Evolutionary conservation across 352 stramenopile genomes (phyloP), one percentile per base, ranked within the genome.

Genomic region (Pythium coloratum): DNA sequence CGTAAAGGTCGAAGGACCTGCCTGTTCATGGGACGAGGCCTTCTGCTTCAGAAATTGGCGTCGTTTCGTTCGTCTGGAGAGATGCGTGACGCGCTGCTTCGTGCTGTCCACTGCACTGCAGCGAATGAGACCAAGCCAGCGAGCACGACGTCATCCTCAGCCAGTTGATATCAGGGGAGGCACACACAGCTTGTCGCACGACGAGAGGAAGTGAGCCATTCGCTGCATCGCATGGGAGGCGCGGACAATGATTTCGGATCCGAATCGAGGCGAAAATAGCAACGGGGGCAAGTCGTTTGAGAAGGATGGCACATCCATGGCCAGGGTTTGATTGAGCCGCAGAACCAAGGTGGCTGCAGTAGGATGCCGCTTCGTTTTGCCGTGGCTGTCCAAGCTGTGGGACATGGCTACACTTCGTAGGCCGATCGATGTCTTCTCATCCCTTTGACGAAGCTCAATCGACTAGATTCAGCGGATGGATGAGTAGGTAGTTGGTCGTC

Each of bases 71-170:
- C 30, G n/a, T 24, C 1, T 5, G n/a, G 4, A n/a, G 46, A 53
- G 46, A 53, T 53, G 46, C 46, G 46, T 53, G 46, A 53, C 46
- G 18, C 46, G 30, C 46, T 30, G 46, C n/a, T 20, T 53, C 46
- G 46, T 53, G 7, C 46, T 3, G 18, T 5, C 20, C n/a, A 44
- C 6, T 5, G 36, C 36, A 38, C 38, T 14, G 42, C 42, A 53
- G 46, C 46, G 46, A 53, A 53, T 53, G 46, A n/a, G 7, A n/a
- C 46, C 5, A n/a, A n/a, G 46, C 46, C 46, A 53, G 46, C 46
- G 46, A 53, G 46, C 46, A 53, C 46, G 46, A 53, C 46, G 46
- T 53, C 46, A 53, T n/a, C 46, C 12, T 16, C n/a, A 49, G 40
- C 40, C 14, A 24, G 40, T 0, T 24, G 18, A 6, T n/a, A 49